Conservation (phyloP, 2,329 filamentous ascomycete genomes). For the Cordyceps farinosa region DNA sequence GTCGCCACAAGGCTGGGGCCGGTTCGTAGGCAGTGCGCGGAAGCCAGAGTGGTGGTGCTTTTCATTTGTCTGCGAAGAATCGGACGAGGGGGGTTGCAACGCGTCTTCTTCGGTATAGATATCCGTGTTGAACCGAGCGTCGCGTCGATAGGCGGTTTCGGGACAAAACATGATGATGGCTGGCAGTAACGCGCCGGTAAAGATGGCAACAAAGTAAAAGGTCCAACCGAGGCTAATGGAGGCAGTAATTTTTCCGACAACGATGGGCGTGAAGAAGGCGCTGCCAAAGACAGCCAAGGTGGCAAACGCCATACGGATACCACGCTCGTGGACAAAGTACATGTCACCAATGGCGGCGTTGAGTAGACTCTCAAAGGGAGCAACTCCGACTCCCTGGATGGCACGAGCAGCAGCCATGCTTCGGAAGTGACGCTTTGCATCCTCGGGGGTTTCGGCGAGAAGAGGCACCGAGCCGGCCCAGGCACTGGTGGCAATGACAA, state of each 20-base stretch:
- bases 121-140: conserved; percentile 67
- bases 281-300: conserved; percentile 57
- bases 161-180: conserved; percentile 75
- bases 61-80: conserved; percentile 12
- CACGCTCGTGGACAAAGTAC: conserved; percentile 82
- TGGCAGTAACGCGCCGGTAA: conserved; percentile 66
- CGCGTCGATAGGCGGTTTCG: conserved; percentile 74
- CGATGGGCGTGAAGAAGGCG: conserved; percentile 71
- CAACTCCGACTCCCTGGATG: conserved; percentile 80
- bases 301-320: conserved; percentile 79
- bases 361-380: conserved; percentile 85
- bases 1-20: conserved; percentile 34
- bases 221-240: conserved; percentile 80
- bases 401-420: conserved; percentile 75
- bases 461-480: conserved; percentile 67
- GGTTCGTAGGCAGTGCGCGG: conserved; percentile 30
- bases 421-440: conserved; percentile 46
- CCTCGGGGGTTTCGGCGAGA: background rate
- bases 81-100: conserved; percentile 8
- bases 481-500: conserved; percentile 68
- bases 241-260: conserved; percentile 81
- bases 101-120: conserved; percentile 41
- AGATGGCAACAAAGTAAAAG: conserved; percentile 86
- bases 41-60: conserved; percentile 24
- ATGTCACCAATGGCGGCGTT: conserved; percentile 87